Conservation (phyloP, 2,329 filamentous ascomycete genomes). For the Paramyrothecium sp. region DNA sequence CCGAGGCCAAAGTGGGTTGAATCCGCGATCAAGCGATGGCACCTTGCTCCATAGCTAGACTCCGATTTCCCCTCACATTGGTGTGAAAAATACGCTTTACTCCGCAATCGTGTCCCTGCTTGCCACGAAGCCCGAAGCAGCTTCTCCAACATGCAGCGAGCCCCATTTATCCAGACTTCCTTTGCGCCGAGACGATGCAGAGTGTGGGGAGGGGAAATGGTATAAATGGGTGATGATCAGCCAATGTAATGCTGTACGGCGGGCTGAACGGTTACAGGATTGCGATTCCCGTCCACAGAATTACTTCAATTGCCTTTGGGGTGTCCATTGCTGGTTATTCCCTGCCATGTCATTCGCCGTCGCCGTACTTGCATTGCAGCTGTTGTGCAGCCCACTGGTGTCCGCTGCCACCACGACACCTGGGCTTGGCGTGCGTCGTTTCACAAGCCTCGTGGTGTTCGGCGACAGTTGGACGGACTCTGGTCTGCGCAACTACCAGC, state of each 20-base stretch:
- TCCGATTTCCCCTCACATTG: too few species aligned
- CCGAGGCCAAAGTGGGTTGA: too few species aligned
- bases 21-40: too few species aligned
- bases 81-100: neutral
- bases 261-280: too few species aligned
- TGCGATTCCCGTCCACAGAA: too few species aligned
- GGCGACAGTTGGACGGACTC: constrained; percentile 2
- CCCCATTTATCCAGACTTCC: neutral
- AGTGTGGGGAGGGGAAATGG: neutral
- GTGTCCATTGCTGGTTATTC: too few species aligned
- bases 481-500: neutral
- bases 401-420: neutral
- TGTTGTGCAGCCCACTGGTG: neutral
- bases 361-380: neutral
- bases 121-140: neutral
- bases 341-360: too few species aligned
- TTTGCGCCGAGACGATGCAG: neutral
- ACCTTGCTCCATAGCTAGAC: too few species aligned
- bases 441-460: constrained; percentile 1
- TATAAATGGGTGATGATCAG: too few species aligned
- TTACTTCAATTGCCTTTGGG: too few species aligned
- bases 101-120: neutral
- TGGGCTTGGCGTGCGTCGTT: neutral
- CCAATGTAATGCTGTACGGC: too few species aligned
- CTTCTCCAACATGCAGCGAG: neutral